Evolutionary conservation across 2,329 filamentous ascomycete species (phyloP).

Genomic region (Aspergillus neotritici): DNA sequence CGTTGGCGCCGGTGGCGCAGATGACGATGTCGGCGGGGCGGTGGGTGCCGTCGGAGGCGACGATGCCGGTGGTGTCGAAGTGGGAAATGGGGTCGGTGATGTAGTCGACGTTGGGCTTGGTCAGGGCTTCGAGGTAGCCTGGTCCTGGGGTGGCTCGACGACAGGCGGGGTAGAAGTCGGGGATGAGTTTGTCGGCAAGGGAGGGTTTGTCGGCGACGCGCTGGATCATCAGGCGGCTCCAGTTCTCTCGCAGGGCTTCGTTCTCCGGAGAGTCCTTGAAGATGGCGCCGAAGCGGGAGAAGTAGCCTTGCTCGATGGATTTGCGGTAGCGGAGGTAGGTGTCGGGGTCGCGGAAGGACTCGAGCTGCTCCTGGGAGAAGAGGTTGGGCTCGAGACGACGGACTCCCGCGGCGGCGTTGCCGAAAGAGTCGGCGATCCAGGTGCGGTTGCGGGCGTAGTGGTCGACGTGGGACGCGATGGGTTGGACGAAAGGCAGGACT

Average conservation of each 20-base stretch:
- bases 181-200: slow-evolving; percentile 52
- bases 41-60: slow-evolving; percentile 53
- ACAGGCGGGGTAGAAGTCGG: slow-evolving; percentile 60
- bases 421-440: slow-evolving; percentile 62
- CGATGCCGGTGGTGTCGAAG: slow-evolving; percentile 57
- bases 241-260: slow-evolving; percentile 43
- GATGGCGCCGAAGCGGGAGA: slow-evolving; percentile 51
- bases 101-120: slow-evolving; percentile 57
- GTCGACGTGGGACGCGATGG: slow-evolving; percentile 46
- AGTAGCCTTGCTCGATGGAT: slow-evolving; percentile 56
- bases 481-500: slow-evolving; percentile 37
- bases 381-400: slow-evolving; percentile 53
- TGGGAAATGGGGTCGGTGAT: slow-evolving; percentile 53
- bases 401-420: slow-evolving; percentile 41
- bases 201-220: slow-evolving; percentile 52
- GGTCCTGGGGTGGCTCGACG: slow-evolving; percentile 61
- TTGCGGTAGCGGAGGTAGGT: slow-evolving; percentile 58
- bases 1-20: slow-evolving; percentile 63
- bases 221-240: slow-evolving; percentile 49
- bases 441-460: slow-evolving; percentile 62
- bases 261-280: slow-evolving; percentile 52
- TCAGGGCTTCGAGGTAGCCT: slow-evolving; percentile 61
- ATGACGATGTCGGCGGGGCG: slow-evolving; percentile 60
- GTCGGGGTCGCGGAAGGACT: slow-evolving; percentile 56
- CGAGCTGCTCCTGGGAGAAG: slow-evolving; percentile 49